phyloP scores from a whole-genome alignment of 1,284 basidiomycete species.

The Schizophyllum commune region DNA sequence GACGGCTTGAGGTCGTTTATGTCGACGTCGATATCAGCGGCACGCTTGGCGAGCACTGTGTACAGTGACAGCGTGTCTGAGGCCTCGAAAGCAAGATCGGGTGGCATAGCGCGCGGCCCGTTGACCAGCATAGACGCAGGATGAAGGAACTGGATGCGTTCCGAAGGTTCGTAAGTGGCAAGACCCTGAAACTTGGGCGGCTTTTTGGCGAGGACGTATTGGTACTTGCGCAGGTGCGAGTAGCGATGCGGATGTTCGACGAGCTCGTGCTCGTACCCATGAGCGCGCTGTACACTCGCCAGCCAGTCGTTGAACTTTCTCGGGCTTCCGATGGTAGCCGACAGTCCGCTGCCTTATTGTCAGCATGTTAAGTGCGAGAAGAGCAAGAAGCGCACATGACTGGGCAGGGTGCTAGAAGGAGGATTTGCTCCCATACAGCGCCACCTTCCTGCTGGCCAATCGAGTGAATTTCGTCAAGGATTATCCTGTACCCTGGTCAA shows the following conservation, averaged over 20 bases:
- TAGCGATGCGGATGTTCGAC: conserved; percentile 61
- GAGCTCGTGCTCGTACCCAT: conserved; percentile 49
- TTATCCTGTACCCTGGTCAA: conserved; percentile 36
- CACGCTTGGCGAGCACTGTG: conserved; percentile 27
- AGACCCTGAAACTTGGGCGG: conserved; percentile 30
- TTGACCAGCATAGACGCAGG: conserved; percentile 49
- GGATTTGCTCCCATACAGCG: conserved; percentile 63
- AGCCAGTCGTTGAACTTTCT: conserved; percentile 62
- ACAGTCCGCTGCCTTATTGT: conserved; percentile 44
- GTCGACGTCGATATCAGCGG: conserved; percentile 22
- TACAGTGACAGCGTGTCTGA: conserved; percentile 47
- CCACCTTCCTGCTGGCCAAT: conserved; percentile 65
- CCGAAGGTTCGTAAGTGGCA: conserved; percentile 24
- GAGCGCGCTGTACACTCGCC: conserved; percentile 46
- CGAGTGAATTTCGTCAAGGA: conserved; percentile 66
- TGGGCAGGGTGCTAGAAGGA: conserved; percentile 57
- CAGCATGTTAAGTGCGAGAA: not conserved
- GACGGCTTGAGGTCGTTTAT: conserved; percentile 30
- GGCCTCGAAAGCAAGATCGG: conserved; percentile 56
- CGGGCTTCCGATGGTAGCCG: conserved; percentile 61
- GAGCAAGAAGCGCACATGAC: conserved; percentile 42
- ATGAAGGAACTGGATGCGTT: conserved; percentile 46
- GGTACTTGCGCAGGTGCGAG: conserved; percentile 63
- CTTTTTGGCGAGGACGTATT: conserved; percentile 32
- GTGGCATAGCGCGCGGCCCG: conserved; percentile 40